Percentiles rank a stretch among this genome's conserved stretches.
phyloP scores from a whole-genome alignment of 148 eudicot species.

The Silene latifolia region DNA sequence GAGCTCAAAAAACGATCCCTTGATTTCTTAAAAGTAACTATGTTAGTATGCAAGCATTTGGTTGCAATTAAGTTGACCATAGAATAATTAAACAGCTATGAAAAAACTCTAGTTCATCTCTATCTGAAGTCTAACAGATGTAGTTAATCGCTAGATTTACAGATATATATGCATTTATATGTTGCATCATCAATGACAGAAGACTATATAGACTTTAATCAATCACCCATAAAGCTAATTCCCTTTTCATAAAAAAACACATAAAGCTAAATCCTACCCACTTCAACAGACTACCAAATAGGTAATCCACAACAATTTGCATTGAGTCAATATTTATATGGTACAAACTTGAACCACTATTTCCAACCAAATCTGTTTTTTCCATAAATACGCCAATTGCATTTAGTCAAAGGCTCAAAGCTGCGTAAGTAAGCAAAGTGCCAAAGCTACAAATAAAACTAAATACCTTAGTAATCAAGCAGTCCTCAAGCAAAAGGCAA shows the following conservation, averaged over 20 bases:
- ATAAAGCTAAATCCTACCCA: neutral
- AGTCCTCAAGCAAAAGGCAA: too few relatives aligned
- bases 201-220: neutral
- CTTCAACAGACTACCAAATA: neutral
- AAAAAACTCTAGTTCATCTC: neutral
- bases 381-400: neutral
- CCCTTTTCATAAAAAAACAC: neutral
- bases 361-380: neutral
- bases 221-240: too few relatives aligned
- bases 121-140: neutral
- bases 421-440: too few relatives aligned
- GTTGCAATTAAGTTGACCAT: neutral
- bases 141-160: neutral
- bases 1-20: neutral
- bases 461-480: too few relatives aligned
- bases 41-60: neutral
- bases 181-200: neutral
- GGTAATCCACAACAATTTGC: neutral
- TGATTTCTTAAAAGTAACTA: neutral
- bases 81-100: too few relatives aligned
- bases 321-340: neutral
- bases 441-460: too few relatives aligned
- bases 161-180: neutral
- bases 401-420: too few relatives aligned
- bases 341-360: neutral